Conservation (phyloP, 352 stramenopile species). For the Phytopythium mirpurense region DNA sequence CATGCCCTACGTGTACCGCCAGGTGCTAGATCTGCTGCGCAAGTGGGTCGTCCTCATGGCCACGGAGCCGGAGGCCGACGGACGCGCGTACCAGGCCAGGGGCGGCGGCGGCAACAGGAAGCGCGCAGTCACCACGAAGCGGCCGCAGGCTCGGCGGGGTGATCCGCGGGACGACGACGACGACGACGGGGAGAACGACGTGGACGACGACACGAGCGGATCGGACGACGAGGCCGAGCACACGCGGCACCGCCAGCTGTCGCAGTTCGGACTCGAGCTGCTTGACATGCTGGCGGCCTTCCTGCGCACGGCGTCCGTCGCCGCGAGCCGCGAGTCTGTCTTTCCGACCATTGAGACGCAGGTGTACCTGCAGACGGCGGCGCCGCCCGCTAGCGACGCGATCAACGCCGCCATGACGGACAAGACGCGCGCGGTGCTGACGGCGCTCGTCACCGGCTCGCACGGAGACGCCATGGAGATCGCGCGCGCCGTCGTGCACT, state of each 20-base stretch:
- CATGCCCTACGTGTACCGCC: slow-evolving; percentile 81
- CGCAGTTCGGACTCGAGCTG: slow-evolving; percentile 48
- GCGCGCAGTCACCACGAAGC: slow-evolving; percentile 10
- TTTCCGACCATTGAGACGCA: slow-evolving; percentile 64
- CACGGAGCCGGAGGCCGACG: slow-evolving; percentile 3
- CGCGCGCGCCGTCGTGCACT: slow-evolving; percentile 57
- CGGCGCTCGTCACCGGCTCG: slow-evolving; percentile 33
- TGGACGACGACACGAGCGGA: slow-evolving; percentile 15
- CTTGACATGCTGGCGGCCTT: slow-evolving; percentile 58
- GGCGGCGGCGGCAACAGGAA: too few relatives aligned
- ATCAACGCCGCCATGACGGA: slow-evolving; percentile 27
- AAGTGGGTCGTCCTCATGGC: slow-evolving; percentile 60
- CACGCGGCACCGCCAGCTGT: slow-evolving; percentile 17
- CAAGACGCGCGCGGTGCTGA: slow-evolving; percentile 41
- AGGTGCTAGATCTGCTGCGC: slow-evolving; percentile 74
- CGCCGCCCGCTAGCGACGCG: slow-evolving; percentile 26
- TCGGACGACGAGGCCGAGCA: slow-evolving; percentile 20
- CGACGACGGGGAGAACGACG: slow-evolving; percentile 21
- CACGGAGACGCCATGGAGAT: slow-evolving; percentile 57
- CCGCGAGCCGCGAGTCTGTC: slow-evolving; percentile 65
- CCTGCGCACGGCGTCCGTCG: slow-evolving; percentile 52
- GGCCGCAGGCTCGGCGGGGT: slow-evolving; percentile 7
- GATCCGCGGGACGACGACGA: slow-evolving; percentile 17
- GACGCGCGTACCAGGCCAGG: too few relatives aligned
- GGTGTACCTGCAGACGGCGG: slow-evolving; percentile 52